These are phyloP conservation scores for Pyricularia pennisetigena DNA, from an alignment of 2,329 filamentous ascomycete species.

Conservation along the genomic window DNA sequence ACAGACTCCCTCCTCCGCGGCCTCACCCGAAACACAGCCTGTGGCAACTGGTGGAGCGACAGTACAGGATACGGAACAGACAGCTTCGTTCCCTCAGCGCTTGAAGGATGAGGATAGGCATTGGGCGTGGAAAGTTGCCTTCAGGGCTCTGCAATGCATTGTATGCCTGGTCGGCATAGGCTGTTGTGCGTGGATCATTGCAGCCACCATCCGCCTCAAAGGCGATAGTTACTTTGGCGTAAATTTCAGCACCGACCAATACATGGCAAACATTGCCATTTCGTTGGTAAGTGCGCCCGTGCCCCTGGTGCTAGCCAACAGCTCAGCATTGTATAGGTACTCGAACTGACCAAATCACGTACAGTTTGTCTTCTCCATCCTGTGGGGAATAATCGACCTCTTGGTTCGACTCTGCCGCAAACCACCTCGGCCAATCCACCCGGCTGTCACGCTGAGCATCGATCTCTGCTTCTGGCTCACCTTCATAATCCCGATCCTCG, in stretches of 20 bases:
- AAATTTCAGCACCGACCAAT: not conserved
- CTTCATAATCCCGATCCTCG: slow-evolving; percentile 3
- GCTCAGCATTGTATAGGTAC: not conserved
- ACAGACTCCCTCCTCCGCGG: not conserved
- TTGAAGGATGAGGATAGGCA: not conserved
- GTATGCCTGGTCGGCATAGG: not conserved
- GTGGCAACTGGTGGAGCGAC: not conserved
- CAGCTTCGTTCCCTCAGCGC: not conserved
- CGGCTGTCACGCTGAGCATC: slow-evolving; percentile 8
- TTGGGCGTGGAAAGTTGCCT: slow-evolving; percentile 1
- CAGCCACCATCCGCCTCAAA: not conserved
- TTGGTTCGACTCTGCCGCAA: slow-evolving; percentile 4
- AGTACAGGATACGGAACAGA: not conserved
- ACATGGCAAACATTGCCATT: not conserved
- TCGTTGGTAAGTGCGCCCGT: not conserved
- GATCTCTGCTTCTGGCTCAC: slow-evolving; percentile 11
- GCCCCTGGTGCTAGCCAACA: not conserved
- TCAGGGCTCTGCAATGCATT: not conserved
- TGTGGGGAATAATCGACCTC: slow-evolving; percentile 7
- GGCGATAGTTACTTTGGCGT: not conserved
- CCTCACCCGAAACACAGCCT: not conserved
- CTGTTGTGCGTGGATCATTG: not conserved
- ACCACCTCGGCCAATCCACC: slow-evolving; percentile 7
- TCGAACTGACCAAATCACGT: not conserved
- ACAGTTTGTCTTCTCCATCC: slow-evolving; percentile 5